These are phyloP conservation scores for Sphaerosporella brunnea DNA, from an alignment of 495 filamentous ascomycete genomes.

Conservation along the genomic window DNA sequence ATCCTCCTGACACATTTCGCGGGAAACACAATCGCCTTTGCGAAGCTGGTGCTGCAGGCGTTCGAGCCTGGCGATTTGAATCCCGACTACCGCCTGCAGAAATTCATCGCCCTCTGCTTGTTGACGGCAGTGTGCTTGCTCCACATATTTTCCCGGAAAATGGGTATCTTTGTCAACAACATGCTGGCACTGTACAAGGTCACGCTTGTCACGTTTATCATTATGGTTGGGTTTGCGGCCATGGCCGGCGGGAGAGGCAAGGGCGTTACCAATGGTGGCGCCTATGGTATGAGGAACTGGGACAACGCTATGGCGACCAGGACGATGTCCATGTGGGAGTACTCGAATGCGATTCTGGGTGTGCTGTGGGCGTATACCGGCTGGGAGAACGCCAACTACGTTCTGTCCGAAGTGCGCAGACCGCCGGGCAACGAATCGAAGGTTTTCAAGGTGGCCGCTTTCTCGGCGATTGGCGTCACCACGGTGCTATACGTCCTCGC, in stretches of 20 bases:
- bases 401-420: conserved; percentile 18
- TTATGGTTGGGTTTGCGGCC: conserved; percentile 17
- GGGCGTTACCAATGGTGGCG: conserved; percentile 2
- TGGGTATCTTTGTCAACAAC: conserved; percentile 21
- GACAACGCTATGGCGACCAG: conserved; percentile 7
- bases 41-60: conserved; percentile 18
- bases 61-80: conserved; percentile 10
- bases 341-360: conserved; percentile 19
- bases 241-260: conserved; percentile 16
- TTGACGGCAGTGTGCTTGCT: conserved; percentile 20
- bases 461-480: conserved; percentile 15
- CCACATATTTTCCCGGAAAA: conserved; percentile 18
- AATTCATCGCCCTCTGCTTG: conserved; percentile 18
- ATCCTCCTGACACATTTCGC: conserved; percentile 18
- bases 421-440: conserved; percentile 15
- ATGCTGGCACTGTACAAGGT: conserved; percentile 19
- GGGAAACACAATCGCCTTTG: conserved; percentile 20
- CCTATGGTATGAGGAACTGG: conserved; percentile 14
- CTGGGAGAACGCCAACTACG: conserved; percentile 25
- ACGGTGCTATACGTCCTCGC: conserved; percentile 20
- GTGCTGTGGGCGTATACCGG: conserved; percentile 18
- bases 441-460: conserved; percentile 19
- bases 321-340: conserved; percentile 9
- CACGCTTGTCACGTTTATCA: conserved; percentile 13
- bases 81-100: conserved; percentile 21